Conservation (phyloP, 768 basidiomycete species). For the Inosperma sp. region DNA sequence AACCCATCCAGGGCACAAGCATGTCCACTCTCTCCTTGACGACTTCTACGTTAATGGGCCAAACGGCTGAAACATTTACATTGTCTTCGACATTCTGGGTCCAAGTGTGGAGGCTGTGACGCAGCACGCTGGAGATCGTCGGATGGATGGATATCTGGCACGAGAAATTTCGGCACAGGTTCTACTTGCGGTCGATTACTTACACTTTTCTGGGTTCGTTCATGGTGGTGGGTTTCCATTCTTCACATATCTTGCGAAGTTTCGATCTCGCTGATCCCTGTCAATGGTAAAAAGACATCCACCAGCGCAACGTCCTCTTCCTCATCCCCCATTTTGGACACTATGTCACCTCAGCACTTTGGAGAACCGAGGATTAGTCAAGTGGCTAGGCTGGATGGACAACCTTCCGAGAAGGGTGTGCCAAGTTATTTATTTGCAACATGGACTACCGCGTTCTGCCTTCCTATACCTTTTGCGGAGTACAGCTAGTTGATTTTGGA, state of each 20-base stretch:
- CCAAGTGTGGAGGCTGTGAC: neutral
- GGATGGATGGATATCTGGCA: neutral
- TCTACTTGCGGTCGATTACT: too few species aligned
- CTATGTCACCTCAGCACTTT: too few species aligned
- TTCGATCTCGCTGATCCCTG: neutral
- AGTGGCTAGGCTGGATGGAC: neutral
- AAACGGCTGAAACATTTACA: neutral
- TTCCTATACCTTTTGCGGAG: neutral
- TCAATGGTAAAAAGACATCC: neutral
- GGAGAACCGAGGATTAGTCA: neutral
- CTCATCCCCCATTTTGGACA: too few species aligned
- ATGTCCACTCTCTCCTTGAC: too few species aligned
- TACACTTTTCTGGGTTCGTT: neutral
- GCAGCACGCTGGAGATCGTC: neutral
- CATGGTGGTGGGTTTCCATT: neutral
- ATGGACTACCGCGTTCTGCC: neutral
- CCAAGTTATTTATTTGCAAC: neutral
- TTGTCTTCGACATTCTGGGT: neutral
- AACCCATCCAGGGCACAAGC: too few species aligned
- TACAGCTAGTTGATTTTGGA: too few species aligned
- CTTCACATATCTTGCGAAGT: too few species aligned
- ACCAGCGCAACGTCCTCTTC: neutral
- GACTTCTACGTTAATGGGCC: neutral
- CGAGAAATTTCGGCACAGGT: too few species aligned
- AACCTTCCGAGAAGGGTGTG: neutral